Evolutionary conservation across 1,284 basidiomycete genomes (phyloP).

Genomic region (Sutorius eximius): DNA sequence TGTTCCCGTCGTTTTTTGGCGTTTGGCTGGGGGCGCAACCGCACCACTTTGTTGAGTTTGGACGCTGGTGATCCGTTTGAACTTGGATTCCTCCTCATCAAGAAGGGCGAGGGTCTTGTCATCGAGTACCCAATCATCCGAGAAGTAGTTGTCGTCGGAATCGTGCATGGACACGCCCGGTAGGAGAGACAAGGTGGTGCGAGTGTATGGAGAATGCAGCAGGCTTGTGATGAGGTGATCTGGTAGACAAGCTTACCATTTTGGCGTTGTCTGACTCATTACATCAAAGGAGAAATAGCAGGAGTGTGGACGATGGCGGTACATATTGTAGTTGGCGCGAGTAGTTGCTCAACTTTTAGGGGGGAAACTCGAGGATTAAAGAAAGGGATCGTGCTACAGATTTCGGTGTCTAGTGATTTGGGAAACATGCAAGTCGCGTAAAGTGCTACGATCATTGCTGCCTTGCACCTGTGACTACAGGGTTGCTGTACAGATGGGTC

Average conservation of each 20-base stretch:
- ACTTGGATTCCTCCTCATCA: slow-evolving; percentile 60
- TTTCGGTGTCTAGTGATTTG: slow-evolving; percentile 6
- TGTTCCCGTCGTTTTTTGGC: slow-evolving; percentile 49
- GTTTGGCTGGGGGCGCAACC: slow-evolving; percentile 49
- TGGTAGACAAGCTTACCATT: neutral
- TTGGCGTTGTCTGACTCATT: too few species aligned
- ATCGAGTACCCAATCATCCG: slow-evolving; percentile 63
- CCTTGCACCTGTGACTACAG: slow-evolving; percentile 11
- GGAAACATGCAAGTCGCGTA: slow-evolving; percentile 7
- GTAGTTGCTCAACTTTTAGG: too few species aligned
- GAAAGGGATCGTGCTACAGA: neutral
- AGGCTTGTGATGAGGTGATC: too few species aligned
- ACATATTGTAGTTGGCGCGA: too few species aligned
- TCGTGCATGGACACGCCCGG: slow-evolving; percentile 46
- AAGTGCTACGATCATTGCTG: slow-evolving; percentile 10
- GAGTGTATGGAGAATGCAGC: neutral
- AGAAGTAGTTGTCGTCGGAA: slow-evolving; percentile 68
- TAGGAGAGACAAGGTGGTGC: neutral
- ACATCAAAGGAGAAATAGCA: too few species aligned
- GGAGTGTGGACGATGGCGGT: too few species aligned
- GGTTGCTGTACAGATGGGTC: slow-evolving; percentile 17
- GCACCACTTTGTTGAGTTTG: slow-evolving; percentile 24
- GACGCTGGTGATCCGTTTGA: slow-evolving; percentile 26
- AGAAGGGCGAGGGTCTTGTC: slow-evolving; percentile 60
- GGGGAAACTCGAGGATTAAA: neutral